Base-by-base conservation (phyloP, 495 filamentous ascomycete genomes). In the Cercophora newfieldiana region DNA sequence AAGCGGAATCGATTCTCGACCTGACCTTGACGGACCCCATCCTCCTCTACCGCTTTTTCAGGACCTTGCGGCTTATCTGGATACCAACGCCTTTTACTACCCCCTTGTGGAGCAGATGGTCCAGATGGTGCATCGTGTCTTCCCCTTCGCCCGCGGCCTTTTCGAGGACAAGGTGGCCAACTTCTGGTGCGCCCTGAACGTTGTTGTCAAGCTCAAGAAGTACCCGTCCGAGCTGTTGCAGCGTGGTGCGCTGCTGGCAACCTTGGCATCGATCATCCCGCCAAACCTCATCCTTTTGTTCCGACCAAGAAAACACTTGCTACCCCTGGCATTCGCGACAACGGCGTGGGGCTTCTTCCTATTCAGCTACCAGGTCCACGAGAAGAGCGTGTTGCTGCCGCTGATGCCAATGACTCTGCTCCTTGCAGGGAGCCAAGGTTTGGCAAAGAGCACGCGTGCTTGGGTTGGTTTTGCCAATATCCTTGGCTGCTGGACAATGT, bases 91-190 rank as follows among this genome's bases (percentile, higher is more conserved):
- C 3, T 78, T 82, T 66, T 87, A 92, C 68, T 94, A 92, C 73
- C 85, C 89, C 0, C 67, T 89, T 37, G 68, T 92, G 7, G 87
- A 94, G 71, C 91, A 97, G 75, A 57, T 94, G 12, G 80, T 87
- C 1, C 95, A 99, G 75, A 86, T 90, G 65, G 76, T 97, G 30
- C 89, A 95, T 71, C 89, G 95, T n/a, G 83, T 97, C 44, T 97
- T 99, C 71, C 95, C 95, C 7, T 98, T 99, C 70, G 87, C 93
- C 14, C 88, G 95, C 28, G 95, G 95, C 21, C 82, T 98, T 28
- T 99, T 97, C 72, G 95, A 99, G 80, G 95, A 98, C 80, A 99
- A 99, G 76, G 95, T 99, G 31, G 95, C 95, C 66, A 99, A 99
- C 70, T 87, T 97, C 71, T 99, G 95, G 95, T 99, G 95, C 74